Evolutionary conservation across 305 asterid genomes (phyloP).

Genomic region (Nicotiana rustica): DNA sequence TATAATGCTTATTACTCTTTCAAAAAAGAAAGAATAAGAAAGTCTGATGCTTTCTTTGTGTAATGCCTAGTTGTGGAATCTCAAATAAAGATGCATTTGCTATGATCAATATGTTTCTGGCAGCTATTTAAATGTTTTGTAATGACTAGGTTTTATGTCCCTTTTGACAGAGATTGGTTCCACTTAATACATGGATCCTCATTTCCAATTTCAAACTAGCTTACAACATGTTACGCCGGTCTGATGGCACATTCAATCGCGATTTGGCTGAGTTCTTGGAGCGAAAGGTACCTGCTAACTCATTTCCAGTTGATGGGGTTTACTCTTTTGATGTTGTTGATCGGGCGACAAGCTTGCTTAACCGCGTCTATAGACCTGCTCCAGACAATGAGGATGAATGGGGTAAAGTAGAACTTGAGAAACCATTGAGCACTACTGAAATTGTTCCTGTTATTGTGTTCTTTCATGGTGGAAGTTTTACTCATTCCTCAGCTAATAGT

Average conservation of each 20-base stretch:
- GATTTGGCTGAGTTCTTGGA: constrained; percentile 66
- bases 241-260: constrained; percentile 71
- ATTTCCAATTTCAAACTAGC: constrained; percentile 73
- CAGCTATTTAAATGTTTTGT: constrained; percentile 24
- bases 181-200: constrained; percentile 71
- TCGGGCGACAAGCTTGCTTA: constrained; percentile 54
- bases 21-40: background rate
- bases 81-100: background rate
- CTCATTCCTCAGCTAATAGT: constrained; percentile 72
- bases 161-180: constrained; percentile 65
- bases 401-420: constrained; percentile 60
- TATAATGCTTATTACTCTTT: background rate
- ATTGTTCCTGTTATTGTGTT: constrained; percentile 59
- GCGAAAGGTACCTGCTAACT: constrained; percentile 60
- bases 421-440: constrained; percentile 59
- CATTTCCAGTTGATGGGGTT: constrained; percentile 60
- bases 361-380: constrained; percentile 53
- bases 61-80: constrained; percentile 29
- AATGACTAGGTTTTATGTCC: constrained; percentile 12
- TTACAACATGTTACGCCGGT: constrained; percentile 62
- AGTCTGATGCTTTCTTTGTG: background rate
- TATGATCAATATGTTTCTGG: background rate
- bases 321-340: constrained; percentile 66
- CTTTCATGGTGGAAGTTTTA: constrained; percentile 79
- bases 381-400: constrained; percentile 45